Evolutionary conservation across 768 basidiomycete species (phyloP).

Genomic region (Termitomyces sp.): DNA sequence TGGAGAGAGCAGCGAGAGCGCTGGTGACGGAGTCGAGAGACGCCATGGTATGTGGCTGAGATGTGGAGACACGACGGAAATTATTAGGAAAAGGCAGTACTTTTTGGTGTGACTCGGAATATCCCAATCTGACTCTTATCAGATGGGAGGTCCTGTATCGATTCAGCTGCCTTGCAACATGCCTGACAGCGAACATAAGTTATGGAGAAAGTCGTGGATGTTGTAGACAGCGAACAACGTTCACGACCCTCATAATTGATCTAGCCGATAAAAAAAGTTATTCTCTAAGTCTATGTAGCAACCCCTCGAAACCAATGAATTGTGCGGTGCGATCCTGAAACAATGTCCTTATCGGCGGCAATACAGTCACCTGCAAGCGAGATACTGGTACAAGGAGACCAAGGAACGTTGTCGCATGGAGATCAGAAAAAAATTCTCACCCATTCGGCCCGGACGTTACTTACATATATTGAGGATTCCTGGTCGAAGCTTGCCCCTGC

Average conservation of each 20-base stretch:
- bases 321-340: background rate
- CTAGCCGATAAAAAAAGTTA: conserved; percentile 12
- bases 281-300: background rate
- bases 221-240: conserved; percentile 14
- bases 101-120: conserved; percentile 30
- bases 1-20: conserved; percentile 47
- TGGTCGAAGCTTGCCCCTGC: too few relatives aligned
- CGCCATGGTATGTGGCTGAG: conserved; percentile 20
- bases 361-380: background rate
- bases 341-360: background rate
- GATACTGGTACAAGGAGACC: background rate
- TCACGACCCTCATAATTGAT: conserved; percentile 13
- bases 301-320: background rate
- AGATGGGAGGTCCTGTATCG: conserved; percentile 21
- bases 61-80: conserved; percentile 10
- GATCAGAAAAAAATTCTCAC: background rate
- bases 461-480: too few relatives aligned
- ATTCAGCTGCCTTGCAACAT: conserved; percentile 24
- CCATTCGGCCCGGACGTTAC: background rate
- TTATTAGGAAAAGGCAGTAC: conserved; percentile 14
- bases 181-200: conserved; percentile 25
- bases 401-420: background rate
- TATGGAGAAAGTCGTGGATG: conserved; percentile 8
- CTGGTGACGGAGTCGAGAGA: conserved; percentile 30
- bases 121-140: conserved; percentile 34